phyloP scores from a whole-genome alignment of 192 early-diverging fungal species.

The Coemansia sp. region DNA sequence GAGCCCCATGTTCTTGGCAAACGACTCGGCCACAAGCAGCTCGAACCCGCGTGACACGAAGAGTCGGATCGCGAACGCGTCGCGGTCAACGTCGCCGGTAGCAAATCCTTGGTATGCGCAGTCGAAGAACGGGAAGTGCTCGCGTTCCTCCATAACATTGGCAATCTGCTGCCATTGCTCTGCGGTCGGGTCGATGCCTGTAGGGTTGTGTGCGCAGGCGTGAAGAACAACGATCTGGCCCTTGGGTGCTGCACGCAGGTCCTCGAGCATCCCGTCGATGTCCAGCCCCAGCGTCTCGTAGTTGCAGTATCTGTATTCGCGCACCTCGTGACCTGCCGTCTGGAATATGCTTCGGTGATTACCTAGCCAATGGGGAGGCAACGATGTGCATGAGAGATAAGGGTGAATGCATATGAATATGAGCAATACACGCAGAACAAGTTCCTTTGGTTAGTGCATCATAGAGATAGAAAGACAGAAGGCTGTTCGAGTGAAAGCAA shows the following conservation, averaged over 20 bases:
- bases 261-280: slow-evolving; percentile 71
- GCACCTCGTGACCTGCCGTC: slow-evolving; percentile 79
- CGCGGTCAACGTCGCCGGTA: slow-evolving; percentile 84
- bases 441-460: no score
- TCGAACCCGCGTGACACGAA: slow-evolving; percentile 93
- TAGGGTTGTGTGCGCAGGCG: slow-evolving; percentile 99
- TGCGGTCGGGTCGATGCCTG: slow-evolving; percentile 93
- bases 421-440: no score
- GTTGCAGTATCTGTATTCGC: slow-evolving; percentile 91
- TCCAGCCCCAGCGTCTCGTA: slow-evolving; percentile 74
- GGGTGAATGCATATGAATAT: no score
- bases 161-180: slow-evolving; percentile 95
- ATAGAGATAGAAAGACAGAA: no score
- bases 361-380: slow-evolving; percentile 30
- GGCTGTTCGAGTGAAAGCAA: neutral
- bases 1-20: slow-evolving; percentile 98
- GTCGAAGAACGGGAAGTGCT: slow-evolving; percentile 97
- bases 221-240: slow-evolving; percentile 89
- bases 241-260: slow-evolving; percentile 67
- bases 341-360: slow-evolving; percentile 91
- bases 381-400: no score
- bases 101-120: slow-evolving; percentile 99
- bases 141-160: slow-evolving; percentile 70
- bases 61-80: slow-evolving; percentile 90
- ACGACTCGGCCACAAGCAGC: slow-evolving; percentile 87